Base-by-base conservation (phyloP, 371 early-diverging fungal genomes). In the Haplosporangium sp. region DNA sequence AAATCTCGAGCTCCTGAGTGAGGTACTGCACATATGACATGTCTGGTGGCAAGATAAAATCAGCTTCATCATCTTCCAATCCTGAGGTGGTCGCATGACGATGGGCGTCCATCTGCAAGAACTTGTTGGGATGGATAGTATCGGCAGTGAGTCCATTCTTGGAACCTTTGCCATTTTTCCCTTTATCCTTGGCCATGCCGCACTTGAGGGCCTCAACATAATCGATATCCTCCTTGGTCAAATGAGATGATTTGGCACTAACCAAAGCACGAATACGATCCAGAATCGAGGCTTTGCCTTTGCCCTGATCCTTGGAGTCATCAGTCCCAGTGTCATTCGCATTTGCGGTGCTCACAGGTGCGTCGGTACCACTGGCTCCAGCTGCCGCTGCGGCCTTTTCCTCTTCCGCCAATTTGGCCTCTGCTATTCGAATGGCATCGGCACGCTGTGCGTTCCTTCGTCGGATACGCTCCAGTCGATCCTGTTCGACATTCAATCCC, bases 401-500 rank as follows among this genome's bases (percentile, higher is more conserved):
- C 18, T 68, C 73, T 9, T 55, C 71, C 3, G 66, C 65, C 41
- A 45, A 20, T 14, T 11, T 70, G 11, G 64, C 72, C 42, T 71
- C 69, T 4, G 70, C 65, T 2, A 67, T 72, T n/a, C 66, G 64
- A 46, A 74, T 62, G 36, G 67, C 64, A 20, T 63, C 69, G 7
- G 48, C 66, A 12, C 68, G 66, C 41, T 73, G 73, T 10, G 69
- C 69, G n/a, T 81, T 72, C 38, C 67, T 74, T 40, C 36, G 46
- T 43, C 41, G 80, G 42, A 82, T 82, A 16, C 83, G 83, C 47
- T 70, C 80, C 46, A 80, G 74, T n/a, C 81, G 80, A 18, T 86
- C 87, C 29, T 81, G 71, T n/a, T 86, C 86, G 29, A 88, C 83
- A 60, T 82, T 83, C 41, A 86, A 59, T 45, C 87, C 87, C 6